Evolutionary conservation across 768 basidiomycete genomes (phyloP), one percentile per base, ranked within the genome.

Genomic region (Calocera viscosa): DNA sequence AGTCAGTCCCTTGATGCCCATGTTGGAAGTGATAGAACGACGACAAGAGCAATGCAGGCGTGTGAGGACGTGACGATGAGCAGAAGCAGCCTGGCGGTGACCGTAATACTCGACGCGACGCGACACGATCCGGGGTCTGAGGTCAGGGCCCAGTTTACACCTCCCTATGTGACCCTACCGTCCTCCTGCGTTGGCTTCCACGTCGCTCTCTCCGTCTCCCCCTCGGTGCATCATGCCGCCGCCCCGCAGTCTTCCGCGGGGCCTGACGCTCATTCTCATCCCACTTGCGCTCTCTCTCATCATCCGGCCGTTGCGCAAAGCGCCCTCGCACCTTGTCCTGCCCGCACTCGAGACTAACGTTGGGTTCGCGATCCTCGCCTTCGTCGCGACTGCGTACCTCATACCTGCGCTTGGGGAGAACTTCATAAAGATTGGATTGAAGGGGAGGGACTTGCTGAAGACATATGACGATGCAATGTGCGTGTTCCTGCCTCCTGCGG

Each of bases 1-100:
- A 14, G 94, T 97, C 34, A 99, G 82, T 28, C 96, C 94, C 79
- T 96, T 96, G 80, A 96, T 95, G 79, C 94, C 93, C 90, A 91
- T 93, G 43, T 19, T 19, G 3, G 19, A 17, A 47, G 43, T 19
- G 16, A 19, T 47, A 47, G 19, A 19, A 47, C 24, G 43, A 19
- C 24, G 19, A 19, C 19, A 24, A 24, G 24, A 19, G 43, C 8
- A 19, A 24, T 19, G 5, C 8, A 47, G 24, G 19, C 19, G 24
- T 5, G 24, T 7, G 5, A 7, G 19, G 7, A 19, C 19, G 43
- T 40, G 24, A 24, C 19, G 24, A 47, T 17, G 24, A 47, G 43
- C 7, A 47, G 43, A 3, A 47, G 8, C 19, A 19, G 43, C 7
- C 16, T 17, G 43, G 43, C 19, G 24, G 8, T 24, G 16, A 24